These are phyloP conservation scores for Phytopythium sindhum DNA, from an alignment of 352 stramenopile species.

Conservation along the genomic window DNA sequence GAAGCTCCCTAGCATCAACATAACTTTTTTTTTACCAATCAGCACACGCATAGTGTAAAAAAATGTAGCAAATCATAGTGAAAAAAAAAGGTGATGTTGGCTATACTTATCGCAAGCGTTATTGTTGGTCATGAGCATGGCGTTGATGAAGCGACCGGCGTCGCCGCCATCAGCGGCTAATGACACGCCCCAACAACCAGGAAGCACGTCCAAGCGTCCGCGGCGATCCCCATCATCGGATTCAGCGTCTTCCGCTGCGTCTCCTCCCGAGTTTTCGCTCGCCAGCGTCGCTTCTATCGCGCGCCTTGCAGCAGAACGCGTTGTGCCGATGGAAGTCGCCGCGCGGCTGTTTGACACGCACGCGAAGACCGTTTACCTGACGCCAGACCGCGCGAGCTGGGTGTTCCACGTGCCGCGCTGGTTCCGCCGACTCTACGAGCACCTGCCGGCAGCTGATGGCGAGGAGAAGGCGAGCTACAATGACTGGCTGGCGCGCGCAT, in stretches of 20 bases:
- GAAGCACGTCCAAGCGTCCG: not conserved
- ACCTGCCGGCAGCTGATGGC: conserved; percentile 1
- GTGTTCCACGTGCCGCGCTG: conserved; percentile 55
- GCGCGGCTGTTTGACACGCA: conserved; percentile 27
- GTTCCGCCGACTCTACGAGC: conserved; percentile 38
- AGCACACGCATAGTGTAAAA: too few species aligned
- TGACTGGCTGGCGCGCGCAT: conserved; percentile 37
- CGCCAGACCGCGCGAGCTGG: conserved; percentile 42
- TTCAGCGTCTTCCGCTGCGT: not conserved
- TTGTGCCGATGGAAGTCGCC: conserved; percentile 11
- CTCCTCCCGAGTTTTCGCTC: conserved; percentile 20
- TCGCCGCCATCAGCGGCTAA: not conserved
- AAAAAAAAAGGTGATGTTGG: too few species aligned
- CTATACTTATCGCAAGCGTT: not conserved
- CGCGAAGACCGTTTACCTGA: conserved; percentile 26
- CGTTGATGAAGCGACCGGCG: not conserved
- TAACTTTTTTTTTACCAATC: too few species aligned
- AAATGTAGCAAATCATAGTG: too few species aligned
- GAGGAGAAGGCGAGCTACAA: conserved; percentile 11
- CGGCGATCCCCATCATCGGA: too few species aligned
- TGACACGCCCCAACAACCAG: too few species aligned
- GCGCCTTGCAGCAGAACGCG: conserved; percentile 17
- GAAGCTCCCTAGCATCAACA: too few species aligned
- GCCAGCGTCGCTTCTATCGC: conserved; percentile 13
- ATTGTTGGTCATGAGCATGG: not conserved